Evolutionary conservation across 169 alveolate genomes (phyloP).

Genomic region (Babesia bigemina): DNA sequence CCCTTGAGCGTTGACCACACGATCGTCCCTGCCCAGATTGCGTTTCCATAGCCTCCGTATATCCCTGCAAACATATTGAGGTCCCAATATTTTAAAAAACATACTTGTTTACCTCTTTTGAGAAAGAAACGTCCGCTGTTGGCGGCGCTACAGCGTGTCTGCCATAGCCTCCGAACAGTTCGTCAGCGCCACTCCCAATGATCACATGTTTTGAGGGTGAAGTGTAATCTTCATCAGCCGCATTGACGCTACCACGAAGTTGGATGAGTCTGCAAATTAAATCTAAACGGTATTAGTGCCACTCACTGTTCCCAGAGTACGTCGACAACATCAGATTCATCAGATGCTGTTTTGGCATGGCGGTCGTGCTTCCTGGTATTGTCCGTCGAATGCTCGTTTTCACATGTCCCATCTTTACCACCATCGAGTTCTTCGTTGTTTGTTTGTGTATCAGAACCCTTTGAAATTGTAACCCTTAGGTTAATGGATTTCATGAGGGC

Average conservation of each 20-base stretch:
- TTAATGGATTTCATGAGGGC: slow-evolving; percentile 47
- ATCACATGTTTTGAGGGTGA: slow-evolving; percentile 39
- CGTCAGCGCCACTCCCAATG: slow-evolving; percentile 81
- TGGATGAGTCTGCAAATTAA: neutral
- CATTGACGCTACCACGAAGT: neutral
- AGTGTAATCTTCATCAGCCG: neutral
- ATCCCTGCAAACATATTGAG: slow-evolving; percentile 48
- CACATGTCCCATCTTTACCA: neutral
- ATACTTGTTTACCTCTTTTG: slow-evolving; percentile 45
- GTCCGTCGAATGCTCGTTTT: neutral
- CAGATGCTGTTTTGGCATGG: neutral
- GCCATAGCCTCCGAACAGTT: slow-evolving; percentile 77
- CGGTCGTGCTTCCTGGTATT: neutral
- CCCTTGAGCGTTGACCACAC: slow-evolving; percentile 62
- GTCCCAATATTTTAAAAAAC: neutral
- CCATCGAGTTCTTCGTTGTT: neutral
- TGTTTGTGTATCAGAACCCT: neutral
- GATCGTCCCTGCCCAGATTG: slow-evolving; percentile 76
- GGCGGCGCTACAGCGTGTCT: slow-evolving; percentile 58
- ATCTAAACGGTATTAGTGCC: neutral
- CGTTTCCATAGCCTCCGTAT: slow-evolving; percentile 73
- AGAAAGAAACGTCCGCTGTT: neutral
- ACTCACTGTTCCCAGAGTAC: slow-evolving; percentile 4
- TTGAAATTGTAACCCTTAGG: slow-evolving; percentile 32
- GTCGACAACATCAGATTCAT: neutral